A percentile compares a stretch with the other conserved stretches of the same genome.
Evolutionary conservation across 495 filamentous ascomycete species (phyloP).

Genomic region (Penicillium desertorum): DNA sequence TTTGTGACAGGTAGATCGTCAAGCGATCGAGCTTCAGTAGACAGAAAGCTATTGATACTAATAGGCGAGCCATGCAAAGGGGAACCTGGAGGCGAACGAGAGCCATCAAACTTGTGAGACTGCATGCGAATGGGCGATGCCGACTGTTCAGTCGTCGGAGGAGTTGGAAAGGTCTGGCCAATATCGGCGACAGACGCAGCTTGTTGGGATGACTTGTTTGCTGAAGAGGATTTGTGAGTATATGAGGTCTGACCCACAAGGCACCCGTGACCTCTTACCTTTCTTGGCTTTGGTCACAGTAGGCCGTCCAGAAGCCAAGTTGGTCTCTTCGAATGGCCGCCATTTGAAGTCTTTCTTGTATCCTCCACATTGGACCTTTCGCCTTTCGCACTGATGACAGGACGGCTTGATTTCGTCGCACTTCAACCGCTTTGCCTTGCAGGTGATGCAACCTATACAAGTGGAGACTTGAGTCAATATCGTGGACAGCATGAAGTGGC

Average conservation of each 20-base stretch:
- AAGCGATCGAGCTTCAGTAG: conserved; percentile 19
- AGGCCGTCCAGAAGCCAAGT: conserved; percentile 49
- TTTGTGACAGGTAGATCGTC: conserved; percentile 15
- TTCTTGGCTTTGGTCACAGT: conserved; percentile 47
- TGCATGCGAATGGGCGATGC: conserved; percentile 12
- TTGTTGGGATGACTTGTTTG: not conserved
- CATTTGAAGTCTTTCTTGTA: conserved; percentile 87
- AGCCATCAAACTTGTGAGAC: conserved; percentile 2
- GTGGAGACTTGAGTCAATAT: conserved; percentile 37
- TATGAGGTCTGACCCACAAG: not conserved
- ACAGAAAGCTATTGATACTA: conserved; percentile 27
- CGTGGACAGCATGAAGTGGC: conserved; percentile 18
- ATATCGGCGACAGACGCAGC: not conserved
- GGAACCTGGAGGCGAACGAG: conserved; percentile 20
- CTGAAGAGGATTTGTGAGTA: conserved; percentile 3
- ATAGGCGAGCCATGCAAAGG: conserved; percentile 22
- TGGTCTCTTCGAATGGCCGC: conserved; percentile 72
- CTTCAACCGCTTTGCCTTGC: conserved; percentile 78
- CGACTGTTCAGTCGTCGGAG: conserved; percentile 23
- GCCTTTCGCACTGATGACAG: conserved; percentile 70
- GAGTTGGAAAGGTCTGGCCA: conserved; percentile 17
- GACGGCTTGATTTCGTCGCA: conserved; percentile 78
- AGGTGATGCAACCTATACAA: conserved; percentile 69
- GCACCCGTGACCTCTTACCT: conserved; percentile 33
- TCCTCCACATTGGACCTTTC: conserved; percentile 70